These are phyloP conservation scores for Aspergillus melleus DNA, from an alignment of 2,329 filamentous ascomycete species.

Conservation along the genomic window DNA sequence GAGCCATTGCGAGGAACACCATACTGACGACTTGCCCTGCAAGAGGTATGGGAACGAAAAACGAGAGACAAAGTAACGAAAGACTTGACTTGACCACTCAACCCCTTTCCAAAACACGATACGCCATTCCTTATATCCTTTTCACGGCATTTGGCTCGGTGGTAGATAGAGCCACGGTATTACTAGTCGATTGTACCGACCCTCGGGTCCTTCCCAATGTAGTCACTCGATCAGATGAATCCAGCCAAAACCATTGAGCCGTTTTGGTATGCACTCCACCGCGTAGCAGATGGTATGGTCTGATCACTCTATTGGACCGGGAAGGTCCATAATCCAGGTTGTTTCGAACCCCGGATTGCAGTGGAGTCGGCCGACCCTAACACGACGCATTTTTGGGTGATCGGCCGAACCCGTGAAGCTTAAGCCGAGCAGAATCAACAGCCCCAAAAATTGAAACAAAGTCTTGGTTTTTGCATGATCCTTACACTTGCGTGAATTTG, in stretches of 20 bases:
- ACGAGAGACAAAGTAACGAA: neutral
- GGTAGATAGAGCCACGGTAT: neutral
- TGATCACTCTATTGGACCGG: too few relatives aligned
- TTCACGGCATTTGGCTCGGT: neutral
- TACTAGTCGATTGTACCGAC: neutral
- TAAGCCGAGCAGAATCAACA: neutral
- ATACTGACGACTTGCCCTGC: neutral
- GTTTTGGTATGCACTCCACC: neutral
- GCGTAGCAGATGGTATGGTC: neutral
- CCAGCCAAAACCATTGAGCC: too few relatives aligned
- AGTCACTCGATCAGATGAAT: neutral
- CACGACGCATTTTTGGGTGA: neutral
- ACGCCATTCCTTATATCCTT: neutral
- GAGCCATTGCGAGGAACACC: slow-evolving; percentile 1
- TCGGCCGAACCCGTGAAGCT: neutral
- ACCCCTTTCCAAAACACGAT: neutral
- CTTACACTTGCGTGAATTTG: too few relatives aligned
- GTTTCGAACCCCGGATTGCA: neutral
- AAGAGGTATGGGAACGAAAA: neutral
- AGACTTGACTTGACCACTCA: too few relatives aligned
- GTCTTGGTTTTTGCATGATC: too few relatives aligned
- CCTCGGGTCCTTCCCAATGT: neutral
- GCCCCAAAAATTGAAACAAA: too few relatives aligned
- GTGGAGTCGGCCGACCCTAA: neutral
- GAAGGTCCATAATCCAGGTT: neutral